Evolutionary conservation across 2,329 filamentous ascomycete genomes (phyloP).

Genomic region (Cytospora chrysosperma): DNA sequence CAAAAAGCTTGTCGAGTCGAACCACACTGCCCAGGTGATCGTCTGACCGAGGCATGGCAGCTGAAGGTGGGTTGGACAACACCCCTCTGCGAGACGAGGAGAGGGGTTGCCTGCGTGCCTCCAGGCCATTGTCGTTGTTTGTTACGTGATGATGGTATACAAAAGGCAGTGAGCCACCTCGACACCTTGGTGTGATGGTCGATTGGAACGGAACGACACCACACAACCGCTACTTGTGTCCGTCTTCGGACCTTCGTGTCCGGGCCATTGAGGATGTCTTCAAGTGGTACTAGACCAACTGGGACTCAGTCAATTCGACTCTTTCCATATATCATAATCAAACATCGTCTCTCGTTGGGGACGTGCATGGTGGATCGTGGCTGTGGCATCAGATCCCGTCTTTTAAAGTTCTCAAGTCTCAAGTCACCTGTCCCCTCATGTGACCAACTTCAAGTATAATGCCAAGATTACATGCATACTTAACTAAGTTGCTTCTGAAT

Average conservation of each 20-base stretch:
- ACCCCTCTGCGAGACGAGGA: not conserved
- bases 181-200: not conserved
- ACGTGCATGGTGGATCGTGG: too few species aligned
- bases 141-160: too few species aligned
- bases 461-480: not conserved
- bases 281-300: not conserved
- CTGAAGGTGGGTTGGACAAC: not conserved
- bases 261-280: not conserved
- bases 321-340: not conserved
- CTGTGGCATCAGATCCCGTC: too few species aligned
- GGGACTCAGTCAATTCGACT: too few species aligned
- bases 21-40: not conserved
- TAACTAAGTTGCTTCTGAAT: not conserved
- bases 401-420: not conserved
- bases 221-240: not conserved
- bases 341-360: too few species aligned
- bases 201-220: not conserved
- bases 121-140: too few species aligned
- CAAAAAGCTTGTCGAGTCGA: not conserved
- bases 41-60: not conserved
- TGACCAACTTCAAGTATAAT: not conserved
- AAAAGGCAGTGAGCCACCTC: not conserved
- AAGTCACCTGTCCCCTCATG: not conserved
- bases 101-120: not conserved
- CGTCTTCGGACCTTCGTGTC: not conserved